Conservation (phyloP, 768 basidiomycete species). For the Cubamyces lactineus region DNA sequence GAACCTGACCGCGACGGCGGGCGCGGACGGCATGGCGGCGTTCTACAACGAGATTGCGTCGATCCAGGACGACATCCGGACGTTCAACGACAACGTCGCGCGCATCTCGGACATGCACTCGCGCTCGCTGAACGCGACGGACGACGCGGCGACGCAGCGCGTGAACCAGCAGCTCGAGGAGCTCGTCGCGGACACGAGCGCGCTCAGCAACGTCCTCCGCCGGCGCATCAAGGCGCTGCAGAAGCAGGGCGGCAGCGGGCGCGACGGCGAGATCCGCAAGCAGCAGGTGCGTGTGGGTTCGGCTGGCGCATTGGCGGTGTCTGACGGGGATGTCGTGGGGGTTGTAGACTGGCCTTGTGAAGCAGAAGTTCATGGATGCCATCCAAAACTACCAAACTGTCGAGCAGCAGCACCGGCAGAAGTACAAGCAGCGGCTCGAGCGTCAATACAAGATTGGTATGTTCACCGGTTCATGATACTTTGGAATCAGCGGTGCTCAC, state of each 20-base stretch:
- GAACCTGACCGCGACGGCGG: conserved; percentile 39
- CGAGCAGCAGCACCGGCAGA: conserved; percentile 69
- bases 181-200: conserved; percentile 61
- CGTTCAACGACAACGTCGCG: conserved; percentile 49
- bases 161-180: conserved; percentile 54
- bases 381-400: conserved; percentile 79
- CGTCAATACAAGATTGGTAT: conserved; percentile 79
- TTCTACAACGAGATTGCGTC: conserved; percentile 73
- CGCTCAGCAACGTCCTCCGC: conserved; percentile 59
- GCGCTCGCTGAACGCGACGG: conserved; percentile 52
- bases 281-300: conserved; percentile 40
- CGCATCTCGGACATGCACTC: conserved; percentile 53
- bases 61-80: conserved; percentile 49
- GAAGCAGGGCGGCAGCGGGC: conserved; percentile 40
- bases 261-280: conserved; percentile 52
- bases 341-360: conserved; percentile 58
- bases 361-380: conserved; percentile 72
- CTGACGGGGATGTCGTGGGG: not conserved
- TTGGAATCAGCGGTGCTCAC: not conserved
- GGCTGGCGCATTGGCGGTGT: not conserved
- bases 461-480: conserved; percentile 14
- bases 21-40: conserved; percentile 60
- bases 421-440: conserved; percentile 68
- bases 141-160: conserved; percentile 47
- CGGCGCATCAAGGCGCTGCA: conserved; percentile 62